Conservation (phyloP, 495 filamentous ascomycete genomes). For the Podospora sp. region DNA sequence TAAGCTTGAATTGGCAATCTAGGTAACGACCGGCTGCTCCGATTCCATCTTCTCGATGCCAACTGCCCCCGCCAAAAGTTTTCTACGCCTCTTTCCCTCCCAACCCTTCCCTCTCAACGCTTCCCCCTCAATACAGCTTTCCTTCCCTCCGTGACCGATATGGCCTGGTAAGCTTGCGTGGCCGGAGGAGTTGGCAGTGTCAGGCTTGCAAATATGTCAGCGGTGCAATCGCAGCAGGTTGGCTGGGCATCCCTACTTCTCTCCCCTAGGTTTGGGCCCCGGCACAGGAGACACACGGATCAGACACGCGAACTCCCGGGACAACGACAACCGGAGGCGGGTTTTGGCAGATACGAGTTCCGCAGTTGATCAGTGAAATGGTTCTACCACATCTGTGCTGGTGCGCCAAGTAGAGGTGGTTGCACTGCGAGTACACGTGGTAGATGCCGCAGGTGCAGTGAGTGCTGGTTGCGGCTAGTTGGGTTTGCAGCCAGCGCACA, state of each 20-base stretch:
- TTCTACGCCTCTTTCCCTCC: too few relatives aligned
- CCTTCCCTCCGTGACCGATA: background rate
- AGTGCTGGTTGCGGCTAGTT: background rate
- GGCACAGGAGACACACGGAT: conserved; percentile 3
- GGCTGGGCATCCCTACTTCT: background rate
- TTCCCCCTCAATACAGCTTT: too few relatives aligned
- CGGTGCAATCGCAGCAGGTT: background rate
- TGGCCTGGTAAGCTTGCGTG: background rate
- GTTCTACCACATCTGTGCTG: background rate
- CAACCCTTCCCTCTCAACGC: too few relatives aligned
- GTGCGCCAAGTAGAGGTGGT: conserved; percentile 1
- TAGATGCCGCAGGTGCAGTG: background rate
- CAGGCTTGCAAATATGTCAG: background rate
- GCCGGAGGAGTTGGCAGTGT: background rate
- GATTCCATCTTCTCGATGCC: too few relatives aligned
- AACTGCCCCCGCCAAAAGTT: too few relatives aligned
- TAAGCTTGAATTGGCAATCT: too few relatives aligned
- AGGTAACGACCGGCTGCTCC: too few relatives aligned
- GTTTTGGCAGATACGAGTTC: background rate
- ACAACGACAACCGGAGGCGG: background rate
- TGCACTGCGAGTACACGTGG: conserved; percentile 4
- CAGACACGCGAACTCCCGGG: background rate
- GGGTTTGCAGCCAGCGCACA: background rate
- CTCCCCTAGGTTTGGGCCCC: background rate
- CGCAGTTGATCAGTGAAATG: background rate